Conservation (phyloP, 805 yeast genomes). For the Cyberlindnera japonica region DNA sequence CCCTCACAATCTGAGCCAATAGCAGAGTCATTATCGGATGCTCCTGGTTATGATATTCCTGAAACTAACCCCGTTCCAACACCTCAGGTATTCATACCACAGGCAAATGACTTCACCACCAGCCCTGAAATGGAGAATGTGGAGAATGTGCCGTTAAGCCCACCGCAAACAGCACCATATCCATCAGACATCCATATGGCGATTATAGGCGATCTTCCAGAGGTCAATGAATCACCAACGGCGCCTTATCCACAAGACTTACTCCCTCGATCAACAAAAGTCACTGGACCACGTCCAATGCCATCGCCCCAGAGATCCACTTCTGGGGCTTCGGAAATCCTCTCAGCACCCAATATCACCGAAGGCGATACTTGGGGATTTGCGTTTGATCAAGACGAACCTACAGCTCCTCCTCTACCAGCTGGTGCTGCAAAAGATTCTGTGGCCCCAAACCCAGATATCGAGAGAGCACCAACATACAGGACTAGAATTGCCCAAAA, state of each 20-base stretch:
- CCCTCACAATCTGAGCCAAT: slow-evolving; percentile 3
- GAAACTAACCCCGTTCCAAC: slow-evolving; percentile 5
- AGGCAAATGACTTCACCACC: background rate
- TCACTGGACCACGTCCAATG: slow-evolving; percentile 29
- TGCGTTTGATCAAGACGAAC: slow-evolving; percentile 5
- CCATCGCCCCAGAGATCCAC: slow-evolving; percentile 18
- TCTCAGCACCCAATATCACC: background rate
- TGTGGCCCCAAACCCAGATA: slow-evolving; percentile 2
- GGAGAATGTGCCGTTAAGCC: background rate
- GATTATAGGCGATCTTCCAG: slow-evolving; percentile 7
- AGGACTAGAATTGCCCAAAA: slow-evolving; percentile 27
- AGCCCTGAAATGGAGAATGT: background rate
- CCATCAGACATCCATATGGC: slow-evolving; percentile 16
- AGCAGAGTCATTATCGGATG: background rate
- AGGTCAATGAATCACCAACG: background rate
- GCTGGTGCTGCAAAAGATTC: background rate
- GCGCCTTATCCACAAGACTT: slow-evolving; percentile 23
- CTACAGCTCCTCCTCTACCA: slow-evolving; percentile 16
- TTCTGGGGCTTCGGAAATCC: slow-evolving; percentile 6
- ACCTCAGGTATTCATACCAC: slow-evolving; percentile 1
- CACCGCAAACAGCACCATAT: slow-evolving; percentile 20
- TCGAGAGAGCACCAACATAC: slow-evolving; percentile 24
- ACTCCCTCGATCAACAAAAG: slow-evolving; percentile 12
- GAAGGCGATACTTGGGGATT: slow-evolving; percentile 7
- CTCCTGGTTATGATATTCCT: background rate